Base-by-base conservation (phyloP, 2,329 filamentous ascomycete genomes). In the Chrysoporthe deuterocubensis region DNA sequence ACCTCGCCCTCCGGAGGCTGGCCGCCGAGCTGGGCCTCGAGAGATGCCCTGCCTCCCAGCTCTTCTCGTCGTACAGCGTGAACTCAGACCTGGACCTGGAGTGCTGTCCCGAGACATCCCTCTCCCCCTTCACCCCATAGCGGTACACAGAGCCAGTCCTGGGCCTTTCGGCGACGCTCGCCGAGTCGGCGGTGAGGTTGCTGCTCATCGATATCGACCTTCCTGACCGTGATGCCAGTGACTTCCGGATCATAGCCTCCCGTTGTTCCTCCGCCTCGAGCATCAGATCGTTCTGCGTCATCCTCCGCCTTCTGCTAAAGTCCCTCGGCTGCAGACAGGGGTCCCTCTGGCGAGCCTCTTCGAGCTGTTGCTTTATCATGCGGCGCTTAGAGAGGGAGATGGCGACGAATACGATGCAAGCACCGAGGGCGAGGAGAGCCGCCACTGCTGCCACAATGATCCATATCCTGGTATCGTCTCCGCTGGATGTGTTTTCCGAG, bases 201-300 rank as follows among this genome's bases (percentile, higher is more conserved):
- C 48, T 68, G 46, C 50, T 64, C 21, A 64, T 56, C 14, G 65
- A 70, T 58, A 52, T 67, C 13, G 64, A 66, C 32, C 60, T 44
- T 42, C 66, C 65, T 40, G 74, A 76, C 59, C 76, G 73, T 37
- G 68, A 73, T 42, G 75, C 74, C 1, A 83, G 73, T 2, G 81
- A 82, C 72, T 84, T 84, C 63, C 78, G 77, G 67, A 84, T 83
- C 71, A 83, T 81, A 58, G 73, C 75, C 42, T 73, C 71, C 14
- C 81, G 75, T 68, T 81, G 77, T 37, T 74, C 66, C 68, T 84
- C 81, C 52, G 79, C 76, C 42, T 79, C 74, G 34, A 76, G 72
- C 18, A 72, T 66, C 7, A 71, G 66, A 42, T 76, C 71, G 32
- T 70, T 34, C 14, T 70, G 64, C 65, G 72, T 76, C 71, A 77